phyloP scores from a whole-genome alignment of 2,329 filamentous ascomycete genomes.

The Penicillium sp. region DNA sequence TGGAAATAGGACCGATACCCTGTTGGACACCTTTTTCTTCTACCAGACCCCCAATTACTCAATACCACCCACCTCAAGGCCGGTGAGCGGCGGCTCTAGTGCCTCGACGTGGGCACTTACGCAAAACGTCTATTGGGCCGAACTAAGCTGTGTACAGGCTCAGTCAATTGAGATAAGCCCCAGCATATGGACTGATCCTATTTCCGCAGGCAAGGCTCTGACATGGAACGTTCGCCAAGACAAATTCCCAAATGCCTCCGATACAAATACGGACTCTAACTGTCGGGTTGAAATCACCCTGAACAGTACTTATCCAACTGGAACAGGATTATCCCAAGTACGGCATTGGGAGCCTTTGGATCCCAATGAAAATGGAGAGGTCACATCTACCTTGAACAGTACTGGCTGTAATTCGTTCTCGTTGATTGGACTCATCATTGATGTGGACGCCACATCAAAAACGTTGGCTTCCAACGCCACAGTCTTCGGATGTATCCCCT shows the following conservation, averaged over 20 bases:
- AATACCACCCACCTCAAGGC: conserved; percentile 8
- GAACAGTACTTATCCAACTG: neutral
- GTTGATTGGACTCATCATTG: conserved; percentile 7
- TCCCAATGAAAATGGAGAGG: neutral
- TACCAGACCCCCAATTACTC: conserved; percentile 11
- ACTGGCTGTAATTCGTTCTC: conserved; percentile 7
- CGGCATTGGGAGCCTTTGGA: neutral
- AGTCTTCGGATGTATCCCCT: conserved; percentile 7
- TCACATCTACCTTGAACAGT: neutral
- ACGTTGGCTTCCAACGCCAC: conserved; percentile 8
- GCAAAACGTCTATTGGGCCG: conserved; percentile 20
- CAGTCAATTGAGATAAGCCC: neutral
- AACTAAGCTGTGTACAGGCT: conserved; percentile 10
- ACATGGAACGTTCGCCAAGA: neutral
- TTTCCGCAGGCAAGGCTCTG: neutral
- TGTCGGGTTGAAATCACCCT: neutral
- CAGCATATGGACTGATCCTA: neutral
- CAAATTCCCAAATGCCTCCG: neutral
- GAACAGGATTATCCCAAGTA: neutral
- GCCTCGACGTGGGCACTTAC: conserved; percentile 9
- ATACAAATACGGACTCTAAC: neutral
- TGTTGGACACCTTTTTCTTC: conserved; percentile 6
- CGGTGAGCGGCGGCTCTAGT: conserved; percentile 2
- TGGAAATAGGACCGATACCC: neutral
- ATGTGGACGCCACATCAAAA: conserved; percentile 1